Evolutionary conservation across 768 basidiomycete genomes (phyloP).

Genomic region (Leccinum variicolor): DNA sequence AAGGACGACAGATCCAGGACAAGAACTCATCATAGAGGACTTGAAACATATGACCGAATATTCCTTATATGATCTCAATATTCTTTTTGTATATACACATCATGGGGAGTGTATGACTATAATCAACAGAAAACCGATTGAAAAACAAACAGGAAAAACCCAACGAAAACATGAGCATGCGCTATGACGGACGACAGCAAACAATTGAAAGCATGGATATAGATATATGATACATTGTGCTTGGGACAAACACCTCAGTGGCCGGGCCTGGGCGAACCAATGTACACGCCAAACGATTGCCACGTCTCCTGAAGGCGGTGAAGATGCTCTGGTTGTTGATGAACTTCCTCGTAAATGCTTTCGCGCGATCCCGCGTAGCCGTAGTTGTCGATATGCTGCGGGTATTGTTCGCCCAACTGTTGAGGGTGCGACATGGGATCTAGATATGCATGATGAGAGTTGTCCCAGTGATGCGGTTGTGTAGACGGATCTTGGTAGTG

Average conservation of each 20-base stretch:
- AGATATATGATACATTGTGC: background rate
- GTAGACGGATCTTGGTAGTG: slow-evolving; percentile 11
- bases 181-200: background rate
- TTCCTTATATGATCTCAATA: background rate
- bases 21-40: background rate
- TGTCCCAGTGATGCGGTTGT: slow-evolving; percentile 16
- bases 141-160: background rate
- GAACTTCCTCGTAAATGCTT: slow-evolving; percentile 2
- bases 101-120: background rate
- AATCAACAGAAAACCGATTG: background rate
- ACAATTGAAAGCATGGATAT: background rate
- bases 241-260: background rate
- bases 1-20: background rate
- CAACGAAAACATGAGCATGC: background rate
- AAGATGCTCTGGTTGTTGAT: slow-evolving; percentile 13
- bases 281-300: slow-evolving; percentile 64
- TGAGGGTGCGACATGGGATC: slow-evolving; percentile 1
- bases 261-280: slow-evolving; percentile 24
- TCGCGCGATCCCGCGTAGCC: background rate
- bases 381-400: slow-evolving; percentile 5
- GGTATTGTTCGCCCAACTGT: background rate
- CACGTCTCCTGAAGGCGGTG: slow-evolving; percentile 53
- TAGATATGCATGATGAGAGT: background rate
- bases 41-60: background rate
- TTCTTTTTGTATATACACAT: background rate